These are phyloP conservation scores for Trichoderma koningii DNA, from an alignment of 2,329 filamentous ascomycete species.

Conservation along the genomic window DNA sequence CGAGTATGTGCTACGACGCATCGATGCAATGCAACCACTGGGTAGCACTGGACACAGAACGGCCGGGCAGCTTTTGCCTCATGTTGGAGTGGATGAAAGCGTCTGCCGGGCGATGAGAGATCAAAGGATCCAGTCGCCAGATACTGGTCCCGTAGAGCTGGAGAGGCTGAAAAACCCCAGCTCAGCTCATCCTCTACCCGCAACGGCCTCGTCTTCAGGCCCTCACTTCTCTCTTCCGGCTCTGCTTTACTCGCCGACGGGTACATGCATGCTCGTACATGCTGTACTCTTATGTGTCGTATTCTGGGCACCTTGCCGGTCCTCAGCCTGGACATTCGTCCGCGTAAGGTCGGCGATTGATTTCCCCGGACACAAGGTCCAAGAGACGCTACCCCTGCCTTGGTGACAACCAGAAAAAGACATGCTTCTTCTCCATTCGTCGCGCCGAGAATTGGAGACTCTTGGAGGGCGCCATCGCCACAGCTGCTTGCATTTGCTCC, in stretches of 20 bases:
- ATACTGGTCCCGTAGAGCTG: neutral
- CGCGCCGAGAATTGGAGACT: neutral
- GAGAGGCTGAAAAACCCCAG: slow-evolving; percentile 12
- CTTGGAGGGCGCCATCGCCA: slow-evolving; percentile 18
- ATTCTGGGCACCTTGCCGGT: neutral
- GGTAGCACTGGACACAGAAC: neutral
- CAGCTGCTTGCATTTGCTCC: slow-evolving; percentile 1
- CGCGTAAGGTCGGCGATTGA: slow-evolving; percentile 13
- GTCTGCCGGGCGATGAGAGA: slow-evolving; percentile 9
- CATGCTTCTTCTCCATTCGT: slow-evolving; percentile 11
- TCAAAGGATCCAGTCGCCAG: slow-evolving; percentile 6
- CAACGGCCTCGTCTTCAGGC: neutral
- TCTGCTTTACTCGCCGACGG: neutral
- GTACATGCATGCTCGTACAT: neutral
- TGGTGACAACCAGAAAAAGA: slow-evolving; percentile 2
- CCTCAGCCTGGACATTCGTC: slow-evolving; percentile 11
- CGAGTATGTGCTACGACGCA: neutral
- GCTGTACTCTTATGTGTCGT: neutral
- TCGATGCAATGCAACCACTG: slow-evolving; percentile 21
- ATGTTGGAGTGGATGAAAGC: neutral
- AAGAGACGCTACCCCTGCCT: slow-evolving; percentile 11
- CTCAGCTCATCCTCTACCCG: neutral
- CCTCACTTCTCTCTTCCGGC: too few species aligned
- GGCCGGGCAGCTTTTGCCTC: neutral
- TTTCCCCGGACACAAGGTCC: neutral